phyloP scores from a whole-genome alignment of 2,329 filamentous ascomycete species.

The Microsporum audouinii region DNA sequence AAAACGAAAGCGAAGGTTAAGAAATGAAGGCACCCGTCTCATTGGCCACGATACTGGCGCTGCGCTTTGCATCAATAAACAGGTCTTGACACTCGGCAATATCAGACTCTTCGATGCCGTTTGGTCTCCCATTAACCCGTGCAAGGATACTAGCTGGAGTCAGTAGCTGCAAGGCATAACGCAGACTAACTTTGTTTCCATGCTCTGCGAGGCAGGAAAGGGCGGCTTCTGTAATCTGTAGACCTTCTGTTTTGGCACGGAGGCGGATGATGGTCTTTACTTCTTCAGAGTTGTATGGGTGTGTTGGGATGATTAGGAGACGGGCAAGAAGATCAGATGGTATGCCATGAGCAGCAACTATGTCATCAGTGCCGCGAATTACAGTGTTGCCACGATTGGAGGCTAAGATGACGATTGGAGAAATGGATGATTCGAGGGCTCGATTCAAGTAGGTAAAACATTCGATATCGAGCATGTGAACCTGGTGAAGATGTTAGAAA shows the following conservation, averaged over 20 bases:
- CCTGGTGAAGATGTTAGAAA: constrained; percentile 40
- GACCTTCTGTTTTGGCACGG: constrained; percentile 68
- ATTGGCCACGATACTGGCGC: constrained; percentile 58
- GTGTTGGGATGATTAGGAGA: constrained; percentile 90
- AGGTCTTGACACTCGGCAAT: constrained; percentile 72
- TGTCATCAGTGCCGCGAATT: constrained; percentile 70
- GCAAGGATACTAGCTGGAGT: constrained; percentile 85
- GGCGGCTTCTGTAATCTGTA: constrained; percentile 68
- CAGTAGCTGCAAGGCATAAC: constrained; percentile 86
- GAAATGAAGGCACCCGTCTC: constrained; percentile 54
- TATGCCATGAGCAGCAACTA: constrained; percentile 82
- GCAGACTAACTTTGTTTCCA: constrained; percentile 76
- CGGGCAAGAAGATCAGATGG: constrained; percentile 87
- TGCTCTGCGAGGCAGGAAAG: constrained; percentile 78
- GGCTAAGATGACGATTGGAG: constrained; percentile 91
- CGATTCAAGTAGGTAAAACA: constrained; percentile 98
- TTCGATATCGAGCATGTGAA: constrained; percentile 98
- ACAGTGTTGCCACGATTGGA: constrained; percentile 92
- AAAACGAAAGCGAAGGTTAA: constrained; percentile 28
- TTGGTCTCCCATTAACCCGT: constrained; percentile 64
- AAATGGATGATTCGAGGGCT: constrained; percentile 88
- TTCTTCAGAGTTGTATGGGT: constrained; percentile 75
- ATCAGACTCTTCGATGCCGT: constrained; percentile 62
- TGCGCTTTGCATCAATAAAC: constrained; percentile 71
- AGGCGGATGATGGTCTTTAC: constrained; percentile 86